phyloP scores from a whole-genome alignment of 306 rosid species.

The Luffa aegyptiaca region DNA sequence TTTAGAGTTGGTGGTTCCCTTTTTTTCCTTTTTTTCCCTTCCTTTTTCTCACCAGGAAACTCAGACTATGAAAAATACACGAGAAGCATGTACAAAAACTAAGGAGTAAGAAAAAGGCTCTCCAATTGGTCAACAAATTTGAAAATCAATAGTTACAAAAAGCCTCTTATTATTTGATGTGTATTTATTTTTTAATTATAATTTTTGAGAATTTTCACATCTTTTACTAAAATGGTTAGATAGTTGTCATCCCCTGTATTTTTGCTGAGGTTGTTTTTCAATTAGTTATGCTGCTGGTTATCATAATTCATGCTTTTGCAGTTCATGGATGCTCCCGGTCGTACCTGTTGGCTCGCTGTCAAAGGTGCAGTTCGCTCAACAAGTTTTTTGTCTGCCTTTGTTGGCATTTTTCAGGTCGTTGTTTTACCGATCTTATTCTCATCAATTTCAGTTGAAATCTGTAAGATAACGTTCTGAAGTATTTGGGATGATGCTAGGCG shows the following conservation, averaged over 20 bases:
- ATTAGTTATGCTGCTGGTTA: neutral
- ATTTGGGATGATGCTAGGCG: slow-evolving; percentile 45
- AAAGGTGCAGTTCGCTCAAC: slow-evolving; percentile 81
- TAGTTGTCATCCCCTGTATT: neutral
- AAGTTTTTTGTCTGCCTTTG: slow-evolving; percentile 84
- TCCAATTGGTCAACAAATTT: neutral
- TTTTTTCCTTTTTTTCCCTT: neutral
- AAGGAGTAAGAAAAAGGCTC: neutral
- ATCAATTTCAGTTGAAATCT: slow-evolving; percentile 9
- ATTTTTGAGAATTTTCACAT: neutral
- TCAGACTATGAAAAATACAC: neutral
- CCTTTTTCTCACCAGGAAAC: neutral
- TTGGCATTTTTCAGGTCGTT: slow-evolving; percentile 82
- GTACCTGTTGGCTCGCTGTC: slow-evolving; percentile 65
- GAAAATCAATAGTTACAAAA: neutral
- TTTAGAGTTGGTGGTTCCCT: neutral
- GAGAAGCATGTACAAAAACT: neutral
- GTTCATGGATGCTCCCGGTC: slow-evolving; percentile 78
- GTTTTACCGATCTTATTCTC: neutral
- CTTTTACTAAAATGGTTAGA: neutral
- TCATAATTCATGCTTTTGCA: slow-evolving; percentile 23
- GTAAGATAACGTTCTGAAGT: slow-evolving; percentile 13
- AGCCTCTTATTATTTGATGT: neutral
- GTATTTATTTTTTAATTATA: neutral
- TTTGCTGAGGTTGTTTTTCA: slow-evolving; percentile 4